A percentile compares a stretch with the other conserved stretches of the same genome.
These are phyloP conservation scores for Candolleomyces eurysporus DNA, from an alignment of 768 basidiomycete species.

Conservation along the genomic window DNA sequence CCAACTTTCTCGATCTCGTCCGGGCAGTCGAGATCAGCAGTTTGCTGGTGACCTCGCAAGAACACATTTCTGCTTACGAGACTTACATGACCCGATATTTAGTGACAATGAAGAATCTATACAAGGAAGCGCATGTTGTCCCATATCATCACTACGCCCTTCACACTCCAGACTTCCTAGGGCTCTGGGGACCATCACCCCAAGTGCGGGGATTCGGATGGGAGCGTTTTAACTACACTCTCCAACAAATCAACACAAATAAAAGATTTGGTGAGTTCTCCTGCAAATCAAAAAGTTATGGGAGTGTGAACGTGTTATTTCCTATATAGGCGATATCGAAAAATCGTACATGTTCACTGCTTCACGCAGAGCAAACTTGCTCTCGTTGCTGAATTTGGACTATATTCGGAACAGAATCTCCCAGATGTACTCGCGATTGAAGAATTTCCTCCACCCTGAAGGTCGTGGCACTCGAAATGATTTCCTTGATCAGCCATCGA, in stretches of 20 bases:
- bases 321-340: too few relatives aligned
- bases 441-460: too few relatives aligned
- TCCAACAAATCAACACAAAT: conserved; percentile 3
- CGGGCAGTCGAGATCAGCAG: conserved; percentile 20
- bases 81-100: conserved; percentile 19
- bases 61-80: conserved; percentile 10
- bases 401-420: too few relatives aligned
- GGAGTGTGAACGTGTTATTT: too few relatives aligned
- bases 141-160: conserved; percentile 31
- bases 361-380: too few relatives aligned
- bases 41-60: conserved; percentile 10
- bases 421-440: too few relatives aligned
- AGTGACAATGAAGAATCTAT: conserved; percentile 14
- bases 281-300: too few relatives aligned
- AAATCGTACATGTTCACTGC: too few relatives aligned
- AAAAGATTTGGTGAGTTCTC: conserved; percentile 1
- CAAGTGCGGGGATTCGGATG: not conserved
- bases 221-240: conserved; percentile 2
- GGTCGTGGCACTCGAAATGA: too few relatives aligned
- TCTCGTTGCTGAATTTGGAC: too few relatives aligned
- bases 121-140: conserved; percentile 18
- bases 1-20: conserved; percentile 30
- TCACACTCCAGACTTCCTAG: conserved; percentile 25
- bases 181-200: conserved; percentile 26
- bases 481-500: too few relatives aligned